phyloP scores from a whole-genome alignment of 2,329 filamentous ascomycete genomes.

The Coleophoma crateriformis region DNA sequence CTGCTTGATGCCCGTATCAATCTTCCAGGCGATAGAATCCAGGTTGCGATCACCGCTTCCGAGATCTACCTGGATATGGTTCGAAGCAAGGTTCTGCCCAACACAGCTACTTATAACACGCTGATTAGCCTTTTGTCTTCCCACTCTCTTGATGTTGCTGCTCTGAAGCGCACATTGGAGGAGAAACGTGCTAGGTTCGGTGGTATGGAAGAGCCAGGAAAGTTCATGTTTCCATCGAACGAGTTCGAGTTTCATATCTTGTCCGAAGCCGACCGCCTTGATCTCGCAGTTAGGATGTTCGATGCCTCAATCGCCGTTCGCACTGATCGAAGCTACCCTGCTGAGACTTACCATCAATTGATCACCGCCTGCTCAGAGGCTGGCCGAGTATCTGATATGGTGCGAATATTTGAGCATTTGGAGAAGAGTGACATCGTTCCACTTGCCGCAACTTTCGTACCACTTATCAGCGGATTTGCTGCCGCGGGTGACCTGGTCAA shows the following conservation, averaged over 20 bases:
- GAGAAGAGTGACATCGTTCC: slow-evolving; percentile 69
- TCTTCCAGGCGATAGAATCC: slow-evolving; percentile 71
- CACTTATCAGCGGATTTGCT: slow-evolving; percentile 94
- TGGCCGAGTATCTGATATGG: slow-evolving; percentile 81
- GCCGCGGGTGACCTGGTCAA: slow-evolving; percentile 74
- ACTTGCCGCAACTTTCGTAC: slow-evolving; percentile 76
- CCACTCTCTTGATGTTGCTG: slow-evolving; percentile 72
- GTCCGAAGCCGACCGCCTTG: slow-evolving; percentile 79
- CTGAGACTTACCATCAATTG: slow-evolving; percentile 78
- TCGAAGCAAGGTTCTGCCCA: slow-evolving; percentile 72
- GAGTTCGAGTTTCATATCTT: slow-evolving; percentile 84
- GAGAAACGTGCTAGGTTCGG: slow-evolving; percentile 80
- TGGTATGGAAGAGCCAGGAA: slow-evolving; percentile 75
- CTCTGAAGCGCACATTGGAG: slow-evolving; percentile 68
- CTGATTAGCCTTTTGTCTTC: slow-evolving; percentile 77
- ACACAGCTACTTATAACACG: slow-evolving; percentile 82
- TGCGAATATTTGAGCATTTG: slow-evolving; percentile 88
- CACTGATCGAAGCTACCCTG: slow-evolving; percentile 59
- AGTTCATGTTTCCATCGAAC: slow-evolving; percentile 84
- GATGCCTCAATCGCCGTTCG: slow-evolving; percentile 61
- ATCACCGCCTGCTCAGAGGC: slow-evolving; percentile 83
- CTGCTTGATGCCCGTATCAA: slow-evolving; percentile 80
- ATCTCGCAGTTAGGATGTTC: slow-evolving; percentile 81
- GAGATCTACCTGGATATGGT: slow-evolving; percentile 98
- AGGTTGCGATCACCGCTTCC: slow-evolving; percentile 84